These are phyloP conservation scores for Avena insularis DNA, from an alignment of 176 grass and related monocot species.

Conservation along the genomic window DNA sequence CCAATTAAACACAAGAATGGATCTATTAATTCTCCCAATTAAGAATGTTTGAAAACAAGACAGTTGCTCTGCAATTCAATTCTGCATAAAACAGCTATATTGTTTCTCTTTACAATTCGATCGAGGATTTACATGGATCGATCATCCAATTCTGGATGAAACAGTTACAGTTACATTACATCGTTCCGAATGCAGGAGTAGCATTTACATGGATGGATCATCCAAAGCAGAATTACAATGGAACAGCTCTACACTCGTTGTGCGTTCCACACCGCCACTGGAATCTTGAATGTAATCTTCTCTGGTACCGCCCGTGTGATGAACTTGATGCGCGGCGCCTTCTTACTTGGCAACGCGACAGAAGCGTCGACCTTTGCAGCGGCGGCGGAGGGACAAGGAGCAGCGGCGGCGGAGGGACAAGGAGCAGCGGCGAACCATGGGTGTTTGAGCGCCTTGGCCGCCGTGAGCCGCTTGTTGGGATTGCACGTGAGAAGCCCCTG, in stretches of 20 bases:
- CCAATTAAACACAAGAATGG: not conserved
- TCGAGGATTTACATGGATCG: not conserved
- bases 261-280: not conserved
- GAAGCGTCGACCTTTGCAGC: not conserved
- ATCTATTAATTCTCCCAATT: conserved; percentile 48
- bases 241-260: not conserved
- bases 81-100: too few species aligned
- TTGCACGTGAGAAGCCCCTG: conserved; percentile 11
- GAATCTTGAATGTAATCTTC: not conserved
- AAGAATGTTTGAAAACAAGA: not conserved
- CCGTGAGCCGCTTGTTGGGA: conserved; percentile 20
- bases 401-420: not conserved
- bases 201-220: not conserved
- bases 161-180: not conserved
- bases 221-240: not conserved
- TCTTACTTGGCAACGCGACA: not conserved
- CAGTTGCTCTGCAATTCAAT: not conserved
- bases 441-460: conserved; percentile 10
- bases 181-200: too few species aligned
- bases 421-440: not conserved
- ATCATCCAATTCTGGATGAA: too few species aligned
- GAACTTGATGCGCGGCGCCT: not conserved
- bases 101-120: not conserved
- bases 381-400: not conserved
- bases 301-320: not conserved